Evolutionary conservation across 208 protist genomes (phyloP).

Genomic region (Porcisia deanei): DNA sequence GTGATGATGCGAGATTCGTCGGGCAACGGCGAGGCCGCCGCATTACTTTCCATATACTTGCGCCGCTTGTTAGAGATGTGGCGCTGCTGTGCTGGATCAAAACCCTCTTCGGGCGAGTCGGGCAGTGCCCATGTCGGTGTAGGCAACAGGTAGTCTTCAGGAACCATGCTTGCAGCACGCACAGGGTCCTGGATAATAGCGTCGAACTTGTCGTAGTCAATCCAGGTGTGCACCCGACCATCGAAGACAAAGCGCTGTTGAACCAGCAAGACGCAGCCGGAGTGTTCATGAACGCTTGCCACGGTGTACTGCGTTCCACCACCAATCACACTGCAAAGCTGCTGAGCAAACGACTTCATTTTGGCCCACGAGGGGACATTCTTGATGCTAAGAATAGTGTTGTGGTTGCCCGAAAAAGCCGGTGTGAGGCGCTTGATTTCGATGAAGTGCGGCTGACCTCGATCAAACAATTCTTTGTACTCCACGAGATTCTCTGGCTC

Average conservation of each 20-base stretch:
- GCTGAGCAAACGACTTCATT: conserved; percentile 73
- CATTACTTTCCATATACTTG: conserved; percentile 22
- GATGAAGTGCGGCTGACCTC: conserved; percentile 91
- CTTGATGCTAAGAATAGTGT: conserved; percentile 87
- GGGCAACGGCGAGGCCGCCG: not conserved
- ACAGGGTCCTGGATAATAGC: conserved; percentile 43
- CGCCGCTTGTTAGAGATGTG: conserved; percentile 62
- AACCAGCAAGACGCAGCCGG: conserved; percentile 87
- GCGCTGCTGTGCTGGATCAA: conserved; percentile 81
- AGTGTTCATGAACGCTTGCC: conserved; percentile 90
- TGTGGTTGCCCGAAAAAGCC: conserved; percentile 82
- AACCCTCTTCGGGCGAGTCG: conserved; percentile 70
- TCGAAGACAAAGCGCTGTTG: conserved; percentile 68
- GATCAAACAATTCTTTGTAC: conserved; percentile 91
- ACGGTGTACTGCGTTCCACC: conserved; percentile 70
- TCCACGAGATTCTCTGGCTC: conserved; percentile 72
- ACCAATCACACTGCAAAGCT: conserved; percentile 58
- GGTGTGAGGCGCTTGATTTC: conserved; percentile 95
- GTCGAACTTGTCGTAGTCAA: conserved; percentile 89
- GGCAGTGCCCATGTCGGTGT: conserved; percentile 79
- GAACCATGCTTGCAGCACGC: conserved; percentile 32
- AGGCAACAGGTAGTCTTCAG: conserved; percentile 75
- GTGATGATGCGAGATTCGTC: not conserved
- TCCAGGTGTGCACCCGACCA: conserved; percentile 80
- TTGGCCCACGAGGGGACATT: conserved; percentile 94